phyloP scores from a whole-genome alignment of 352 stramenopile genomes.

The Phytophthora hibernalis region DNA sequence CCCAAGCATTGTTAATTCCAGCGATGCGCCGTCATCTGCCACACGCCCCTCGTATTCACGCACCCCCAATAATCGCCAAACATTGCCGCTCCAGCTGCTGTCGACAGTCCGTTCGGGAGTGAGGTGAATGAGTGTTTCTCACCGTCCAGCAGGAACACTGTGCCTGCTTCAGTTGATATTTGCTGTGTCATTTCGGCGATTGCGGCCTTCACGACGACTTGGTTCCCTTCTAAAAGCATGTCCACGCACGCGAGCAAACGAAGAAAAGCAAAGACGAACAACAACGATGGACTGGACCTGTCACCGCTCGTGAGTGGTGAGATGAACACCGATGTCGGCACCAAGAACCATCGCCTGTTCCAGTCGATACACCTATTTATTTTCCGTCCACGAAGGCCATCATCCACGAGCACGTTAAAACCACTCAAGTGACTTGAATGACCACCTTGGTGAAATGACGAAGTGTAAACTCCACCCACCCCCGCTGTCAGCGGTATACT shows the following conservation, averaged over 20 bases:
- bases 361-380: background rate
- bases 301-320: background rate
- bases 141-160: constrained; percentile 5
- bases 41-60: constrained; percentile 1
- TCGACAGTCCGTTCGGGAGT: constrained; percentile 3
- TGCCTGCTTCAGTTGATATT: background rate
- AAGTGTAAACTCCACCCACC: too few relatives aligned
- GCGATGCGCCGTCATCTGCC: background rate
- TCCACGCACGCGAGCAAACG: constrained; percentile 5
- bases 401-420: background rate
- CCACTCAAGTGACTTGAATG: background rate
- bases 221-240: background rate
- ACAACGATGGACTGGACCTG: background rate
- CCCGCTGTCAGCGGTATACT: too few relatives aligned
- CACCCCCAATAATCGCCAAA: constrained; percentile 6
- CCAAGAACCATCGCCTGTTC: constrained; percentile 11
- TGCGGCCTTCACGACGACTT: background rate
- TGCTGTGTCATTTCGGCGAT: background rate
- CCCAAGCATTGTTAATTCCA: background rate
- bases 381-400: background rate
- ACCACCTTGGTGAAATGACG: background rate
- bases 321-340: constrained; percentile 8
- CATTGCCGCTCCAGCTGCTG: background rate
- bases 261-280: background rate
- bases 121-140: background rate